These are phyloP conservation scores for Penicillium verhagenii DNA, from an alignment of 495 filamentous ascomycete genomes.

Conservation along the genomic window DNA sequence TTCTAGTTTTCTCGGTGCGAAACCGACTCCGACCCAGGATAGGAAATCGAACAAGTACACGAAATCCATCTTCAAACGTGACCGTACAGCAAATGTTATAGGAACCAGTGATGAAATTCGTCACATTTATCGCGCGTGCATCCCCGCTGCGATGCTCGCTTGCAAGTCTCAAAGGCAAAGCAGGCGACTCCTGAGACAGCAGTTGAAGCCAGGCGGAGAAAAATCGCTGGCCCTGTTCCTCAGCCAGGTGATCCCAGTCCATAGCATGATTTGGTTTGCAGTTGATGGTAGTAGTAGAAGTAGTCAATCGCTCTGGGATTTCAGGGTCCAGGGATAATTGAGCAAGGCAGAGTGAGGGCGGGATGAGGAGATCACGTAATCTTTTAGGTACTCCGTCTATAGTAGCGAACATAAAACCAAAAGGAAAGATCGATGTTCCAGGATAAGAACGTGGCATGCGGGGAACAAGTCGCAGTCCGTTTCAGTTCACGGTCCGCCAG, in stretches of 20 bases:
- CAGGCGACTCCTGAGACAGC: neutral
- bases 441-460: no score
- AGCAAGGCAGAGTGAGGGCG: no score
- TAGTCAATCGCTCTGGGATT: no score
- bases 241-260: slow-evolving; percentile 13
- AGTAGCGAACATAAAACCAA: no score
- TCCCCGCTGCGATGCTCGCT: neutral
- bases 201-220: neutral
- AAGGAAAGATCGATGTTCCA: no score
- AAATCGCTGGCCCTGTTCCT: slow-evolving; percentile 5
- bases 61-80: slow-evolving; percentile 2
- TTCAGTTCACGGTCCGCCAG: no score
- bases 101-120: slow-evolving; percentile 6
- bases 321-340: no score
- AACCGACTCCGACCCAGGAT: slow-evolving; percentile 1
- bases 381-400: no score
- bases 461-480: no score
- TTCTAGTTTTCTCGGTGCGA: slow-evolving; percentile 14
- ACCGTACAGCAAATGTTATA: slow-evolving; percentile 8
- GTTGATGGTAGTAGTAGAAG: no score
- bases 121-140: neutral
- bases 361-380: no score
- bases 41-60: slow-evolving; percentile 1
- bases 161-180: slow-evolving; percentile 1
- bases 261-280: no score